A percentile compares a stretch with the other conserved stretches of the same genome.
phyloP scores from a whole-genome alignment of 2,329 filamentous ascomycete species.

The Penicillium sp. region DNA sequence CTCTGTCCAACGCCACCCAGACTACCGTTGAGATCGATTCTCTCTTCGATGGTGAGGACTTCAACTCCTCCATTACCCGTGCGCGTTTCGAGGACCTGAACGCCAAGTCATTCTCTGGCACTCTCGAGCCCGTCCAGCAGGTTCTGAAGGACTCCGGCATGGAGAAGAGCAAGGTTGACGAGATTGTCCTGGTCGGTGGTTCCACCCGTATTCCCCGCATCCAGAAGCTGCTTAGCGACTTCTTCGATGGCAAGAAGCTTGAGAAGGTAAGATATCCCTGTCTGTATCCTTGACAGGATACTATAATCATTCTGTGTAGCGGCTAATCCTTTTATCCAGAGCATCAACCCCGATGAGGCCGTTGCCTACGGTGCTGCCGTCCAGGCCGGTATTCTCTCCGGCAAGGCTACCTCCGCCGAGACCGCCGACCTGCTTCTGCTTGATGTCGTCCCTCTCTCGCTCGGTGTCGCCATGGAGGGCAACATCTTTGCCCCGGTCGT shows the following conservation, averaged over 20 bases:
- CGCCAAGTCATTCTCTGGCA: conserved; percentile 90
- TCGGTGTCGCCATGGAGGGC: conserved; percentile 99
- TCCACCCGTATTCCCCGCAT: conserved; percentile 98
- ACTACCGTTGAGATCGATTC: conserved; percentile 99
- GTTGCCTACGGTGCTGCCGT: conserved; percentile 98
- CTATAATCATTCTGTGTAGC: neutral
- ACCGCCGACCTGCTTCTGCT: conserved; percentile 92
- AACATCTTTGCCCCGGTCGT: conserved; percentile 98
- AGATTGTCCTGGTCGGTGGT: conserved; percentile 98
- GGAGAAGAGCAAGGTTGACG: conserved; percentile 88
- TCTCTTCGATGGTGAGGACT: conserved; percentile 96
- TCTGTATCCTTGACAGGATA: neutral
- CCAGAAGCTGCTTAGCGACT: conserved; percentile 98
- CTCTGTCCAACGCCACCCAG: conserved; percentile 93
- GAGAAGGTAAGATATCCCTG: conserved; percentile 64
- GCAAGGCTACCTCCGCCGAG: conserved; percentile 94
- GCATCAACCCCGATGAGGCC: conserved; percentile 99
- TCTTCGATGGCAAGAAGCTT: conserved; percentile 99
- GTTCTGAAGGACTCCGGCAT: conserved; percentile 89
- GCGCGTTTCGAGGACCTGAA: conserved; percentile 99
- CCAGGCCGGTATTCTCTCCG: conserved; percentile 97
- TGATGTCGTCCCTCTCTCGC: conserved; percentile 92
- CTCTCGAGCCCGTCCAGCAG: conserved; percentile 91
- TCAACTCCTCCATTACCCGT: conserved; percentile 95
- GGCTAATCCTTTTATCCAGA: conserved; percentile 39